Conservation (phyloP, 2,329 filamentous ascomycete species). For the Cercospora janseana region DNA sequence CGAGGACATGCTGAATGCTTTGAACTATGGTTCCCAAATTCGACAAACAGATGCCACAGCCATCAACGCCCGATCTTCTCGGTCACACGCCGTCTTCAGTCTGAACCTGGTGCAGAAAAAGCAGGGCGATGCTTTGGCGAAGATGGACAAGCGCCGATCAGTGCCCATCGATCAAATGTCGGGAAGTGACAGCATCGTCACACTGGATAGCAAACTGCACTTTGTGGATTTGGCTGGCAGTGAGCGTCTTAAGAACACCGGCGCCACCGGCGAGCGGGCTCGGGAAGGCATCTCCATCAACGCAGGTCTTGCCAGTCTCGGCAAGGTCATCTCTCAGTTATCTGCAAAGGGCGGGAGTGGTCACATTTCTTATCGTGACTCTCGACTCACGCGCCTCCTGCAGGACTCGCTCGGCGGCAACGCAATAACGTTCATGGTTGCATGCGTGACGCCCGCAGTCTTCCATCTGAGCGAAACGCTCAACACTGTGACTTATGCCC, state of each 20-base stretch:
- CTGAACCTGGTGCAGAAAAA: conserved; percentile 89
- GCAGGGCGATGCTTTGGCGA: conserved; percentile 52
- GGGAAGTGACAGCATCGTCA: conserved; percentile 65
- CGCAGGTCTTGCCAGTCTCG: conserved; percentile 86
- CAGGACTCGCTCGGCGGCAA: conserved; percentile 97
- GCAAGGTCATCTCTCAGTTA: conserved; percentile 97
- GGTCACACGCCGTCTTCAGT: conserved; percentile 96
- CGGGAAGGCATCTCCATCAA: conserved; percentile 99
- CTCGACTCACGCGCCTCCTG: conserved; percentile 88
- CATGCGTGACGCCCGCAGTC: conserved; percentile 92
- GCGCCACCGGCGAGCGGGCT: conserved; percentile 88
- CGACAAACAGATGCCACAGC: conserved; percentile 96
- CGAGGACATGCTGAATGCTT: conserved; percentile 82
- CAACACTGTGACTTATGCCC: conserved; percentile 94
- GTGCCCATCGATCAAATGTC: conserved; percentile 79
- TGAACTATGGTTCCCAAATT: conserved; percentile 90
- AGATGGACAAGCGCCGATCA: conserved; percentile 79
- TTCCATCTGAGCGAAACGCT: conserved; percentile 97
- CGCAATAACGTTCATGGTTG: conserved; percentile 99
- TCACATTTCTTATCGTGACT: conserved; percentile 96
- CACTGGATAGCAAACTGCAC: conserved; percentile 95
- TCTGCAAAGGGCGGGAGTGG: conserved; percentile 83
- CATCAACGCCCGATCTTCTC: conserved; percentile 95
- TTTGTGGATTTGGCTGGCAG: conserved; percentile 98
- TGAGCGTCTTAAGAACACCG: conserved; percentile 94